Conservation (phyloP, 371 early-diverging fungal genomes). For the Lichtheimia corymbifera region DNA sequence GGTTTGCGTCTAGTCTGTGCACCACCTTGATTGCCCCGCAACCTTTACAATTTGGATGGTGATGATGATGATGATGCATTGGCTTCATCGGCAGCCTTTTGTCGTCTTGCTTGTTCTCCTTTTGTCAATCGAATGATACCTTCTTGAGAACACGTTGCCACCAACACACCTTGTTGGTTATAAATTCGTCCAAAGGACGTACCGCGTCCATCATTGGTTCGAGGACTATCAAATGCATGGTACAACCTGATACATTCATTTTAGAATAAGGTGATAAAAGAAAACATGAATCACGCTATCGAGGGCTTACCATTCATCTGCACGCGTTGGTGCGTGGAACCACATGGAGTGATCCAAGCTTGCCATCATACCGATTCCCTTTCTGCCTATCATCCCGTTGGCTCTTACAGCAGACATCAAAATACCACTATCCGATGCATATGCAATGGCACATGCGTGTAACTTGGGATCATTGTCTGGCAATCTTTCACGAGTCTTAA, state of each 20-base stretch:
- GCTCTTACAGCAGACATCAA: constrained; percentile 61
- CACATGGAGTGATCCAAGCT: constrained; percentile 88
- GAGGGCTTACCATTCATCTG: constrained; percentile 81
- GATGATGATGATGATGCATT: neutral
- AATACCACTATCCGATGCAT: constrained; percentile 63
- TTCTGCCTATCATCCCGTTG: constrained; percentile 49
- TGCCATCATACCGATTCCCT: constrained; percentile 72
- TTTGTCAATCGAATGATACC: constrained; percentile 59
- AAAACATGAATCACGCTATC: neutral
- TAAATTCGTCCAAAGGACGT: constrained; percentile 81
- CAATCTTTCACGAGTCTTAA: constrained; percentile 64
- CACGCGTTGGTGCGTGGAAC: constrained; percentile 88
- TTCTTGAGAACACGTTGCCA: constrained; percentile 75
- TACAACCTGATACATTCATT: constrained; percentile 45
- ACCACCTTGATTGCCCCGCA: no score
- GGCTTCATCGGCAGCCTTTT: neutral
- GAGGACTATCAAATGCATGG: constrained; percentile 77
- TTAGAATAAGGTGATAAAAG: neutral
- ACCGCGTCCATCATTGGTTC: constrained; percentile 73
- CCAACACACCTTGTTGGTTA: constrained; percentile 74
- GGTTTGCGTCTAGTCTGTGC: no score
- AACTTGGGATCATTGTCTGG: constrained; percentile 58
- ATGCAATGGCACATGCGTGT: constrained; percentile 65
- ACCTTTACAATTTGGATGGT: no score
- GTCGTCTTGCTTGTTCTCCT: constrained; percentile 22